Percentiles rank a stretch among this genome's conserved stretches.
phyloP scores from a whole-genome alignment of 2,329 filamentous ascomycete genomes.

The Claviceps spartinae region DNA sequence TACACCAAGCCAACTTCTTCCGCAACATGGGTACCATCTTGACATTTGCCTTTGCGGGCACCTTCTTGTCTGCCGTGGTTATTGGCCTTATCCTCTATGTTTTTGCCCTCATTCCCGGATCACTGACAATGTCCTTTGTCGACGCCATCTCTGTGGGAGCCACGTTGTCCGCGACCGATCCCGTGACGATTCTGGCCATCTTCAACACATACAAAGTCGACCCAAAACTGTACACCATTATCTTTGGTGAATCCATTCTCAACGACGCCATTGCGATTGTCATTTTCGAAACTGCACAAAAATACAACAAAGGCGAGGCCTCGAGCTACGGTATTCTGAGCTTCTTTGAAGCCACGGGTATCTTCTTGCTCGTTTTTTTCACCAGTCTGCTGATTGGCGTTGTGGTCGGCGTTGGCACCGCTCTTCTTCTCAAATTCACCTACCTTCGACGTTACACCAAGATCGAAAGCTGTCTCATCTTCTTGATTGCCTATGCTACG shows the following conservation, averaged over 20 bases:
- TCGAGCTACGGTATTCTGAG: constrained; percentile 63
- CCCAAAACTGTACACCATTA: constrained; percentile 94
- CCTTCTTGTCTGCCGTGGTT: constrained; percentile 92
- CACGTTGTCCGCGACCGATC: constrained; percentile 91
- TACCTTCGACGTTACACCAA: constrained; percentile 85
- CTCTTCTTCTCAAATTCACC: constrained; percentile 84
- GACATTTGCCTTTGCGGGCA: constrained; percentile 94
- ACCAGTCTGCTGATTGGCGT: constrained; percentile 84
- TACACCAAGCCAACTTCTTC: constrained; percentile 98
- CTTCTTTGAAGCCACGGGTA: constrained; percentile 80
- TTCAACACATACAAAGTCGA: constrained; percentile 99
- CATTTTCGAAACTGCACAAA: constrained; percentile 92
- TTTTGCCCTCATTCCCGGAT: constrained; percentile 76
- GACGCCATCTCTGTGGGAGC: constrained; percentile 95
- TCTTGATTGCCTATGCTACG: constrained; percentile 87
- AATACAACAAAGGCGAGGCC: constrained; percentile 67
- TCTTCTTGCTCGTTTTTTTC: constrained; percentile 94
- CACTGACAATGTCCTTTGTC: constrained; percentile 76
- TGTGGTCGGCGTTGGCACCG: constrained; percentile 72
- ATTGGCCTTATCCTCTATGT: constrained; percentile 79
- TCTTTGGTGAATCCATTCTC: constrained; percentile 94
- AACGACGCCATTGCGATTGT: constrained; percentile 99
- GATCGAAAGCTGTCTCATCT: constrained; percentile 89
- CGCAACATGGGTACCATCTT: constrained; percentile 94
- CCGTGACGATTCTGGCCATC: constrained; percentile 93